Conservation (phyloP, 192 early-diverging fungal genomes). For the Linnemannia elongata region DNA sequence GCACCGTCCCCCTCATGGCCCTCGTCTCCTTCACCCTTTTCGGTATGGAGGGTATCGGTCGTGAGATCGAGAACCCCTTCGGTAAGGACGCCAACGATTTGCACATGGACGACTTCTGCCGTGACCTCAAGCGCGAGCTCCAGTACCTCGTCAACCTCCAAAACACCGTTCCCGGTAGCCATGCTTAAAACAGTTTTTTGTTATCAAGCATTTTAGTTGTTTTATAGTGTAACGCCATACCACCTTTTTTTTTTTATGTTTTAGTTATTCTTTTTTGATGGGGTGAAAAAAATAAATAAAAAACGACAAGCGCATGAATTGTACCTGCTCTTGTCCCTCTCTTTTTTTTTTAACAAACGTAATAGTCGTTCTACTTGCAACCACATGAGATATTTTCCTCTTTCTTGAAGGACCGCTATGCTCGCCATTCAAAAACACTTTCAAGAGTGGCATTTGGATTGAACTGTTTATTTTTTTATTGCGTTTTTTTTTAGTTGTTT, state of each 20-base stretch:
- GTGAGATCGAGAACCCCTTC: constrained; percentile 65
- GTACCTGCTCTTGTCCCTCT: background rate
- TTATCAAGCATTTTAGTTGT: background rate
- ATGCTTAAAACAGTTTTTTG: constrained; percentile 8
- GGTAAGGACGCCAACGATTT: constrained; percentile 69
- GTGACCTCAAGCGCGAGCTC: constrained; percentile 59
- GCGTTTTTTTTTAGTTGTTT: background rate
- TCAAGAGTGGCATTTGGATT: background rate
- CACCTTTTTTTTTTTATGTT: background rate
- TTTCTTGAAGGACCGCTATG: no score
- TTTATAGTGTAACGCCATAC: background rate
- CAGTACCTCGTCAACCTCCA: constrained; percentile 55
- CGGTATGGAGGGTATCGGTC: constrained; percentile 66
- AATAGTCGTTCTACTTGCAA: background rate
- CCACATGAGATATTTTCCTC: background rate
- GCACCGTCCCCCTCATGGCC: constrained; percentile 56
- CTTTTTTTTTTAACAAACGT: background rate
- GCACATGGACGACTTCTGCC: constrained; percentile 62
- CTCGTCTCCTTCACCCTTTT: constrained; percentile 63
- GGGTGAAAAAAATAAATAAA: no score
- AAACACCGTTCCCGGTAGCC: constrained; percentile 45
- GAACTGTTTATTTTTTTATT: no score
- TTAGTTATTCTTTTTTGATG: no score
- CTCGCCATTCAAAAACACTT: background rate
- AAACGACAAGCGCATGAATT: no score